Conservation (phyloP, 2,329 filamentous ascomycete genomes). For the Passalora sequoiae region DNA sequence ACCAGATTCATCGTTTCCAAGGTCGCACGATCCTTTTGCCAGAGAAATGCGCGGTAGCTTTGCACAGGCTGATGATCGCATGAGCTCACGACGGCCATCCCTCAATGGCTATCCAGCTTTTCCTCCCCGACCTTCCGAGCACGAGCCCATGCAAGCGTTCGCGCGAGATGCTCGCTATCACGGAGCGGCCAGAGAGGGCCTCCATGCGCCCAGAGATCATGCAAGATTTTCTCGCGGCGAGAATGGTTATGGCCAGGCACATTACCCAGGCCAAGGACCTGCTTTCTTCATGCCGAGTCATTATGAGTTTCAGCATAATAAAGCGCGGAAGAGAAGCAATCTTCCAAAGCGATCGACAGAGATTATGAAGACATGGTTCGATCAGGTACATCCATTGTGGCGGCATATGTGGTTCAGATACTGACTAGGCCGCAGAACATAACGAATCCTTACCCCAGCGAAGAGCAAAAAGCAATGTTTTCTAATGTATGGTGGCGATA, state of each 20-base stretch:
- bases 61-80: slow-evolving; percentile 12
- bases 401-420: not conserved
- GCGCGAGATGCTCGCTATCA: slow-evolving; percentile 11
- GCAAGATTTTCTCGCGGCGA: slow-evolving; percentile 18
- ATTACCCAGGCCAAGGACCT: slow-evolving; percentile 21
- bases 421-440: slow-evolving; percentile 29
- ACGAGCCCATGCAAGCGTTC: slow-evolving; percentile 11
- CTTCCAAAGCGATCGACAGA: slow-evolving; percentile 37
- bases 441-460: slow-evolving; percentile 36
- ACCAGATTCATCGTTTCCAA: slow-evolving; percentile 19
- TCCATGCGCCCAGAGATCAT: slow-evolving; percentile 15
- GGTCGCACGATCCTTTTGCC: slow-evolving; percentile 20
- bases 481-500: slow-evolving; percentile 33
- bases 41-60: slow-evolving; percentile 22
- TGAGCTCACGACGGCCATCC: slow-evolving; percentile 18
- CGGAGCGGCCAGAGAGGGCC: slow-evolving; percentile 10
- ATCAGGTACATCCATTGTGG: slow-evolving; percentile 23
- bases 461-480: slow-evolving; percentile 36
- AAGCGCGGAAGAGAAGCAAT: slow-evolving; percentile 36
- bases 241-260: slow-evolving; percentile 12
- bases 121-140: slow-evolving; percentile 16
- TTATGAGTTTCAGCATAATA: slow-evolving; percentile 36
- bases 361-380: slow-evolving; percentile 39
- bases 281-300: slow-evolving; percentile 32
- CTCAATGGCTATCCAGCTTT: slow-evolving; percentile 17